phyloP scores from a whole-genome alignment of 1,284 basidiomycete genomes.

The Apiotrichum laibachii region DNA sequence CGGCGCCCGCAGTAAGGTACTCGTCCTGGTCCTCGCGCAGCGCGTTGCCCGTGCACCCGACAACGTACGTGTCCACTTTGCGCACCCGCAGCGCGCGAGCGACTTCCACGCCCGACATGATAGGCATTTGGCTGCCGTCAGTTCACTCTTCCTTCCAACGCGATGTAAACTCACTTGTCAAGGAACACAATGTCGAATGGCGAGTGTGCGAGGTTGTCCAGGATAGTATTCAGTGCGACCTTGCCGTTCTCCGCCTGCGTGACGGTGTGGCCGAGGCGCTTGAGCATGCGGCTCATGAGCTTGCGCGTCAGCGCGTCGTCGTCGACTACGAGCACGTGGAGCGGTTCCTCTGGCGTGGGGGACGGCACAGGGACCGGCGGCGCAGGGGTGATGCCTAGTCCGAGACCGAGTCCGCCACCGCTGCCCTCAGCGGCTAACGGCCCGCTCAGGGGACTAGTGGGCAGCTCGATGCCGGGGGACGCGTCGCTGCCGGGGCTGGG shows the following conservation, averaged over 20 bases:
- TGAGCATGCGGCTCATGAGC: slow-evolving; percentile 76
- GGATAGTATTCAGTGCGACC: slow-evolving; percentile 70
- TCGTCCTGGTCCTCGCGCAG: slow-evolving; percentile 64
- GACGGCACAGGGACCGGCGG: slow-evolving; percentile 8
- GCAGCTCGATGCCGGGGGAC: neutral
- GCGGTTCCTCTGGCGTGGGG: slow-evolving; percentile 1
- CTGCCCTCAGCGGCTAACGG: too few relatives aligned
- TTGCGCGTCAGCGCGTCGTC: slow-evolving; percentile 65
- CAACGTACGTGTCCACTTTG: slow-evolving; percentile 69
- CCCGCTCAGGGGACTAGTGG: too few relatives aligned
- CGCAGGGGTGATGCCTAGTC: neutral
- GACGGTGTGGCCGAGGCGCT: slow-evolving; percentile 72
- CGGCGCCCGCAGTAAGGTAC: slow-evolving; percentile 71
- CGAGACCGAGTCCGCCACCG: neutral
- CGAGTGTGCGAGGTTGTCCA: slow-evolving; percentile 26
- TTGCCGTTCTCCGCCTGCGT: slow-evolving; percentile 80
- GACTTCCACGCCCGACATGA: slow-evolving; percentile 72
- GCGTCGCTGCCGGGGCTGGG: neutral
- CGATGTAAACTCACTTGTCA: slow-evolving; percentile 69
- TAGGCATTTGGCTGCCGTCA: slow-evolving; percentile 56
- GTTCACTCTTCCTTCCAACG: too few relatives aligned
- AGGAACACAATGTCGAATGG: slow-evolving; percentile 71
- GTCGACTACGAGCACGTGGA: slow-evolving; percentile 45
- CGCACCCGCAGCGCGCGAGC: slow-evolving; percentile 65
- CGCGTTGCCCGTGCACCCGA: slow-evolving; percentile 65